A percentile compares a stretch with the other conserved stretches of the same genome.
Evolutionary conservation across 352 stramenopile species (phyloP).

Genomic region (Phytophthora fragariae): DNA sequence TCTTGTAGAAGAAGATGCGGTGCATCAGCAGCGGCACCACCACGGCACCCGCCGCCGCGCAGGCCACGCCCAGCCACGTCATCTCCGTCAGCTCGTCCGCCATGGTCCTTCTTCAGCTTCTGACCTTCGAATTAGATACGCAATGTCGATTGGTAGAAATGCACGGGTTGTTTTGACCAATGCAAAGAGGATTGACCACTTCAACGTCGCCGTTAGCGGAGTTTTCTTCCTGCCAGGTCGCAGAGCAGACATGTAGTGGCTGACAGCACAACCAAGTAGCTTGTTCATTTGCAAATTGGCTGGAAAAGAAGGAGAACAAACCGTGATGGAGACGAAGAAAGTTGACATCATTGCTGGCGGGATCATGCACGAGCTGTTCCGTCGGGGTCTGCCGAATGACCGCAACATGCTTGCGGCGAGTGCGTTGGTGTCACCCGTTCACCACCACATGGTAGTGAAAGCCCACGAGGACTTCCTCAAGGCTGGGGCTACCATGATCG

Average conservation of each 20-base stretch:
- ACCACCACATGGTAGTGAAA: slow-evolving; percentile 73
- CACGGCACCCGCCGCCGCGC: slow-evolving; percentile 41
- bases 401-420: slow-evolving; percentile 91
- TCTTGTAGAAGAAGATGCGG: slow-evolving; percentile 59
- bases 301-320: slow-evolving; percentile 1
- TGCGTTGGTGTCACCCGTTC: slow-evolving; percentile 70
- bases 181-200: slow-evolving; percentile 15
- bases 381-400: slow-evolving; percentile 85
- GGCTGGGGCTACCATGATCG: slow-evolving; percentile 82
- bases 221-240: slow-evolving; percentile 21
- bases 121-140: not conserved
- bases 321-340: slow-evolving; percentile 34
- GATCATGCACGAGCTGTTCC: slow-evolving; percentile 91
- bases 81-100: slow-evolving; percentile 35
- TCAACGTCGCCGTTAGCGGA: slow-evolving; percentile 24
- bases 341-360: slow-evolving; percentile 81
- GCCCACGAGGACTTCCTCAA: slow-evolving; percentile 82
- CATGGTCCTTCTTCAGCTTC: slow-evolving; percentile 14
- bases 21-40: slow-evolving; percentile 63
- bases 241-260: slow-evolving; percentile 27
- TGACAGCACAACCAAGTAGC: not conserved
- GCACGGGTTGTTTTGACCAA: not conserved
- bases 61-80: slow-evolving; percentile 50
- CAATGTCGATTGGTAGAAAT: not conserved
- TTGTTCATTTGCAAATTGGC: slow-evolving; percentile 28